Base-by-base conservation (phyloP, 208 protist genomes). In the Trypanosoma melophagium region DNA sequence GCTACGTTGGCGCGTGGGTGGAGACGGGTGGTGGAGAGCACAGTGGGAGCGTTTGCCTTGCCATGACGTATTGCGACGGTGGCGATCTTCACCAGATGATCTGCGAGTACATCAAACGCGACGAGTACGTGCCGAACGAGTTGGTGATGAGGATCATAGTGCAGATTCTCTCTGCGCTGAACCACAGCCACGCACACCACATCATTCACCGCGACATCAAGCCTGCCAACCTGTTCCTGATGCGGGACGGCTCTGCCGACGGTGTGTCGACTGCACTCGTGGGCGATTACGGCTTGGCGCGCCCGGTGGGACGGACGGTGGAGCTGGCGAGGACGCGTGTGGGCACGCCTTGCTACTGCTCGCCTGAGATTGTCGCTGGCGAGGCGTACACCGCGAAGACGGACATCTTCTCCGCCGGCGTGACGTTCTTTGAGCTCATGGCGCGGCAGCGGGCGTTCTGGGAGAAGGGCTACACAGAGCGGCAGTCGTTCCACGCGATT, bases 181-280 rank as follows among this genome's bases (percentile, higher is more conserved):
- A 96, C 72, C 96, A 92, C 79, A 86, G 74, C 57, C 93, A 97
- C 76, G 77, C 87, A 5, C 76, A 88, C 25, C 66, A 74, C 40
- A 66, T 97, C 28, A 89, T 97, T 51, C 94, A 97, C 71, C 79
- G 94, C 19, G 94, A 97, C 61, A 93, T 97, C 52, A 97, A 97
- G 69, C 84, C 94, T 3, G 94, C 84, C 16, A 97, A 97, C 60
- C 70, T 96, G 12, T 92, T 97, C 52, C 67, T 97, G 3, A 69
- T 66, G 3, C 63, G 50, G 14, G 74, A 56, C 0, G 60, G 28
- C 16, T n/a, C 17, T 31, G 65, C 68, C 0, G 76, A 51, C 2
- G 56, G 53, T 22, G 58, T 74, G 31, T 42, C 49, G 13, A 77
- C 71, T 61, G 78, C 80, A 10, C 68, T 96, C 55, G 62, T 97